Evolutionary conservation across 768 basidiomycete genomes (phyloP), one percentile per base, ranked within the genome.

Genomic region (Jaapia argillacea): DNA sequence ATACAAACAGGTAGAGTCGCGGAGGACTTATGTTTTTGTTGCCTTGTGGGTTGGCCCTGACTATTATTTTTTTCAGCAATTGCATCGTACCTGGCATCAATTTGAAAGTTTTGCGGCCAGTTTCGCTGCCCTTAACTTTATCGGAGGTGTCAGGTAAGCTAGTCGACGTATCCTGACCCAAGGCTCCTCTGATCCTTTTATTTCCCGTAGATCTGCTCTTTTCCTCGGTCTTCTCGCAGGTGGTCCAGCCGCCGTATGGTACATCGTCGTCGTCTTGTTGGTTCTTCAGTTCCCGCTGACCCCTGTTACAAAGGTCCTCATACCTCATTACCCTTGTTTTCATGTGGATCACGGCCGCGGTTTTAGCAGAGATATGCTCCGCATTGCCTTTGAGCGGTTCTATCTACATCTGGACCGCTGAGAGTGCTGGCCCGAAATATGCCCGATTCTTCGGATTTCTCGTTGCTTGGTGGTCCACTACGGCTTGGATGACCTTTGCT

Each of bases 401-500:
- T 5, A 93, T 96, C 58, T 94, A 93, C 60, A 80, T 91, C 40
- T 94, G 91, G 91, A 86, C 89, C 0, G 90, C 89, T 14, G 90
- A 90, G 56, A 89, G 88, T 54, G 91, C 88, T 4, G 91, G 91
- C 2, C 81, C 81, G 4, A 88, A 86, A 51, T 81, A 87, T 53
- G 88, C 80, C 2, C 73, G 91, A 26, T 84, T 93, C 61, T 76
- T 89, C 50, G 90, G 88, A 1, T 90, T 92, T 64, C 60, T 89
- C 44, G 90, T 92, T 13, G 90, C 90, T 24, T 94, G 86, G 85
- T 94, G 90, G 90, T 71, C 86, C 12, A 82, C 81, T 45, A 91
- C 89, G 1, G 91, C 90, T n/a, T 94, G 91, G 91, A 90, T 90
- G 76, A 93, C 91, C 0, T 94, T 92, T 52, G 72, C 79, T 31